Conservation (phyloP, 2,329 filamentous ascomycete genomes). For the Beauveria pseudobassiana region DNA sequence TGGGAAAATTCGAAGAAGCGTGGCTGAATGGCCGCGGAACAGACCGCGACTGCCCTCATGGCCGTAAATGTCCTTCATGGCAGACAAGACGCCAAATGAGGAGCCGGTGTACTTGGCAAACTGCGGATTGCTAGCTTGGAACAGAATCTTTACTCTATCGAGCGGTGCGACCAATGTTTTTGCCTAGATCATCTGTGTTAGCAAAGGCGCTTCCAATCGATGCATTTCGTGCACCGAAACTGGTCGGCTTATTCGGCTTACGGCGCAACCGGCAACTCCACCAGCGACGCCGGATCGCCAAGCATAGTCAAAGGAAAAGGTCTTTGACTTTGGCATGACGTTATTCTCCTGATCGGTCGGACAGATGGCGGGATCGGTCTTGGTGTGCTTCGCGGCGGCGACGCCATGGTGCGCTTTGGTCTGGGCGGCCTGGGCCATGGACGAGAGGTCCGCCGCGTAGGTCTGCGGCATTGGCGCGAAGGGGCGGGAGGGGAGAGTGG, state of each 20-base stretch:
- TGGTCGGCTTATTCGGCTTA: constrained; percentile 38
- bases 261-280: constrained; percentile 84
- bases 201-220: not conserved
- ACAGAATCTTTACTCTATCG: constrained; percentile 96
- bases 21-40: constrained; percentile 91
- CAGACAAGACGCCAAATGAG: constrained; percentile 75
- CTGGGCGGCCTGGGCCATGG: constrained; percentile 45
- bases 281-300: constrained; percentile 79
- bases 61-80: constrained; percentile 75
- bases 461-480: constrained; percentile 23
- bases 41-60: constrained; percentile 69
- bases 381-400: constrained; percentile 22
- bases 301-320: constrained; percentile 73
- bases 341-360: constrained; percentile 42
- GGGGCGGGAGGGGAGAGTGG: constrained; percentile 9
- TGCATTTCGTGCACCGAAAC: not conserved
- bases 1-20: constrained; percentile 87
- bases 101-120: constrained; percentile 89
- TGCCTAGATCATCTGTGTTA: constrained; percentile 46
- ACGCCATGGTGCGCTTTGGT: constrained; percentile 24
- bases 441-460: constrained; percentile 49
- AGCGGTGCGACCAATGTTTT: constrained; percentile 95
- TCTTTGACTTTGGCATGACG: constrained; percentile 37
- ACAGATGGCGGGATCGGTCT: constrained; percentile 33
- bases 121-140: constrained; percentile 89